Percentiles rank a stretch among this genome's conserved stretches.
Evolutionary conservation across 192 early-diverging fungal species (phyloP).

Genomic region (Borealophlyctis nickersoniae): DNA sequence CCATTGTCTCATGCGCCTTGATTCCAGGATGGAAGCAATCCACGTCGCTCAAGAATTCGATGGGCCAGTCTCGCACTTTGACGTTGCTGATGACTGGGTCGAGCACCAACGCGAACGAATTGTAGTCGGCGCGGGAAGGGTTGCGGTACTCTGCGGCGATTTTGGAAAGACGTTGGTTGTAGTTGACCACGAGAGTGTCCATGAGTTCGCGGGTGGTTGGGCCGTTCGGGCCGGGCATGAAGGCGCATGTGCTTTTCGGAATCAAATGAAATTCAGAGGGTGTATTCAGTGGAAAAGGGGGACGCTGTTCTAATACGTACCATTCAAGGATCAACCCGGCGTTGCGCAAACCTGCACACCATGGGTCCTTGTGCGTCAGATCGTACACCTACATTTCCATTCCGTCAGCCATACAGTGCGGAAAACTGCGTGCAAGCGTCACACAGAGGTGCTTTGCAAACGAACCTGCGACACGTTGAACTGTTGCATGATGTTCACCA

Average conservation of each 20-base stretch:
- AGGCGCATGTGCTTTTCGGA: constrained; percentile 25
- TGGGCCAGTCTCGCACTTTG: constrained; percentile 36
- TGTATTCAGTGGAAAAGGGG: background rate
- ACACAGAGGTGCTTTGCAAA: no score
- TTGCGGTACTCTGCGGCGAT: constrained; percentile 34
- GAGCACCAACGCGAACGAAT: constrained; percentile 46
- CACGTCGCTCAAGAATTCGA: constrained; percentile 42
- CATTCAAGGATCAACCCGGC: constrained; percentile 32
- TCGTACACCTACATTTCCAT: constrained; percentile 39
- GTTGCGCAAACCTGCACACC: constrained; percentile 22
- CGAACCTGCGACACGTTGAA: constrained; percentile 38
- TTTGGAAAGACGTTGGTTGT: constrained; percentile 41
- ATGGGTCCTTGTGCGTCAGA: constrained; percentile 27
- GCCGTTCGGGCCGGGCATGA: constrained; percentile 30
- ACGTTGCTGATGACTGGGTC: constrained; percentile 38
- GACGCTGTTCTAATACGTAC: constrained; percentile 1
- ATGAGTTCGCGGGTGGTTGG: constrained; percentile 36
- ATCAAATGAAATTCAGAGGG: background rate
- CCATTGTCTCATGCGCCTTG: no score
- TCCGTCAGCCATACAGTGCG: no score
- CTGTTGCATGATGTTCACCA: constrained; percentile 45
- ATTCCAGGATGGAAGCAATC: constrained; percentile 70
- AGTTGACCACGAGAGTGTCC: constrained; percentile 36
- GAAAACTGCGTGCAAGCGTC: no score
- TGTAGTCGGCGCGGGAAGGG: constrained; percentile 7